Evolutionary conservation across 2,329 filamentous ascomycete species (phyloP).

Genomic region (Aspergillus caelatus): DNA sequence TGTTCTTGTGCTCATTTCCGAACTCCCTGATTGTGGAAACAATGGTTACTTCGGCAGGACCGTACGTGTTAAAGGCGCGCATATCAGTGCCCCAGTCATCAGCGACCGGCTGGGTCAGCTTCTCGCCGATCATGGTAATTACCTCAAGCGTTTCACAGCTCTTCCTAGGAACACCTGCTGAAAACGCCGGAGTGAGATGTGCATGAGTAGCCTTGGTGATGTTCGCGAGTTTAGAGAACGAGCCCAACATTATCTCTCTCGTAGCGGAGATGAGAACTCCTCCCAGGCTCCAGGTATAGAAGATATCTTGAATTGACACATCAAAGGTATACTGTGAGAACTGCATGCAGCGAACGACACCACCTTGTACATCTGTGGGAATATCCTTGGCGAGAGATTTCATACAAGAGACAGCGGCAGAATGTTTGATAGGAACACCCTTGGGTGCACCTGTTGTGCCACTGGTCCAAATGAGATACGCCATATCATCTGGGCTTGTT

Average conservation of each 20-base stretch:
- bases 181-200: slow-evolving; percentile 37
- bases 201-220: slow-evolving; percentile 32
- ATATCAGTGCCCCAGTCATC: slow-evolving; percentile 43
- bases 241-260: slow-evolving; percentile 32
- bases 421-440: slow-evolving; percentile 41
- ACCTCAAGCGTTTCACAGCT: slow-evolving; percentile 34
- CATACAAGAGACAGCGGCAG: slow-evolving; percentile 41
- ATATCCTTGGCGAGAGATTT: slow-evolving; percentile 36
- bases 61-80: slow-evolving; percentile 43
- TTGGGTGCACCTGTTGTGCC: slow-evolving; percentile 43
- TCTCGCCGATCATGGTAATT: slow-evolving; percentile 40
- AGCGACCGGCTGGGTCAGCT: slow-evolving; percentile 34
- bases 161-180: slow-evolving; percentile 31
- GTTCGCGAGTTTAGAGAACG: slow-evolving; percentile 31
- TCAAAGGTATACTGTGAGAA: slow-evolving; percentile 45
- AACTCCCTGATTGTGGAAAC: slow-evolving; percentile 36
- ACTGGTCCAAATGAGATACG: slow-evolving; percentile 46
- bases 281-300: slow-evolving; percentile 34
- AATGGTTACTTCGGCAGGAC: slow-evolving; percentile 42
- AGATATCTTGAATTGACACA: slow-evolving; percentile 41
- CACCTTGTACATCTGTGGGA: slow-evolving; percentile 29
- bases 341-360: slow-evolving; percentile 38
- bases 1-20: slow-evolving; percentile 25
- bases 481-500: slow-evolving; percentile 24
- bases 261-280: slow-evolving; percentile 31